Percentiles rank a stretch among this genome's conserved stretches.
Conservation (phyloP, 768 basidiomycete species). For the Artomyces pyxidatus region DNA sequence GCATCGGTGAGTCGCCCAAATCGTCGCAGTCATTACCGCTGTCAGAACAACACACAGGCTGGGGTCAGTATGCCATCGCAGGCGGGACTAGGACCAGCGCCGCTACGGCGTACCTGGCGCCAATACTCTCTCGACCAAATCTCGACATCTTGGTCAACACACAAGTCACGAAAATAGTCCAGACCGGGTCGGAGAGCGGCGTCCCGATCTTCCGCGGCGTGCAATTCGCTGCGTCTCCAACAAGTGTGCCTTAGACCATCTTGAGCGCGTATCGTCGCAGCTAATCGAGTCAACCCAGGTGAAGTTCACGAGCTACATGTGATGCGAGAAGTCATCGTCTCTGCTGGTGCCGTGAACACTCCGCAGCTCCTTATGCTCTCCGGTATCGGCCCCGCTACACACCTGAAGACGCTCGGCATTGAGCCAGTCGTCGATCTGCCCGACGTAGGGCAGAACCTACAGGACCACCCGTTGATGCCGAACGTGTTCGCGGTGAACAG, state of each 20-base stretch:
- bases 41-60: conserved; percentile 10
- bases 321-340: conserved; percentile 13
- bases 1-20: neutral
- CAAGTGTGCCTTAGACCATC: neutral
- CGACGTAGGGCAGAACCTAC: conserved; percentile 48
- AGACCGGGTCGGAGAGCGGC: neutral
- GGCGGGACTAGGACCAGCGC: conserved; percentile 11
- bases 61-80: conserved; percentile 12
- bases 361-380: conserved; percentile 44
- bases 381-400: conserved; percentile 43
- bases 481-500: neutral
- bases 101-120: conserved; percentile 5
- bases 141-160: neutral
- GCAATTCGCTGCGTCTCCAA: neutral
- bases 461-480: conserved; percentile 29
- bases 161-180: neutral
- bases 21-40: neutral
- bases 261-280: neutral
- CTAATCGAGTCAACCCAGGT: neutral
- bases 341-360: conserved; percentile 17
- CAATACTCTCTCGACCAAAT: neutral
- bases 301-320: neutral
- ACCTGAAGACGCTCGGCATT: conserved; percentile 41
- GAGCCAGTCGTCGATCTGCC: conserved; percentile 35
- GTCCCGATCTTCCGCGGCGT: conserved; percentile 2